Evolutionary conservation across 768 basidiomycete genomes (phyloP).

Genomic region (Panus rudis): DNA sequence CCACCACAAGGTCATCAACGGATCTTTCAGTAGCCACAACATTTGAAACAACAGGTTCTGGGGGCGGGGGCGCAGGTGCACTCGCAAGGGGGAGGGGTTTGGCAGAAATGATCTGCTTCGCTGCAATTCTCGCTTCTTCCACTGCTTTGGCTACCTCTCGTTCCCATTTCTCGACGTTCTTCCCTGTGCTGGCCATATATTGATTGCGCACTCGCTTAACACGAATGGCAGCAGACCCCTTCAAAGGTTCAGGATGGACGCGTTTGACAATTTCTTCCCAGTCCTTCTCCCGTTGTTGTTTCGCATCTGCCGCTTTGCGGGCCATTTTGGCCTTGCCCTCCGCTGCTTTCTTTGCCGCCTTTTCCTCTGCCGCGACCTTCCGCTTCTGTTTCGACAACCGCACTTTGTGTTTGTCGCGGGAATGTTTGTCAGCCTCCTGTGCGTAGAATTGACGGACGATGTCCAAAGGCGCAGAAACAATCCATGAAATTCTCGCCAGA

Average conservation of each 20-base stretch:
- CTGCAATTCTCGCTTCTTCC: conserved; percentile 44
- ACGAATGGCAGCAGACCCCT: conserved; percentile 40
- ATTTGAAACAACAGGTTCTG: neutral
- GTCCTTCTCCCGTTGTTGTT: conserved; percentile 48
- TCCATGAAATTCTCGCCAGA: conserved; percentile 42
- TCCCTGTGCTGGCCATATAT: conserved; percentile 51
- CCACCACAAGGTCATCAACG: conserved; percentile 42
- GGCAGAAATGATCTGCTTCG: conserved; percentile 35
- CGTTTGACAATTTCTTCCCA: conserved; percentile 55
- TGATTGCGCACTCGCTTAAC: conserved; percentile 47
- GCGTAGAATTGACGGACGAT: conserved; percentile 41
- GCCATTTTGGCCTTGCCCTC: conserved; percentile 40
- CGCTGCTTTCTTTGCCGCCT: conserved; percentile 18
- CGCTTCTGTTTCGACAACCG: conserved; percentile 17
- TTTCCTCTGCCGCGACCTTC: conserved; percentile 21
- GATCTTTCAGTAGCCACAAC: conserved; percentile 41
- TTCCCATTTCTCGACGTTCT: conserved; percentile 54
- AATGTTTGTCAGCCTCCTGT: conserved; percentile 31
- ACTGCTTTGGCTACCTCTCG: conserved; percentile 49
- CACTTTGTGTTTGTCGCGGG: conserved; percentile 38
- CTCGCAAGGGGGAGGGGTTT: conserved; percentile 14
- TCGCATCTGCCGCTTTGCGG: conserved; percentile 56
- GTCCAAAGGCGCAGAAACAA: conserved; percentile 48
- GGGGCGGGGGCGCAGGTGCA: conserved; percentile 31
- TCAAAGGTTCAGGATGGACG: conserved; percentile 48